Conservation (phyloP, 345 rosid genomes). For the Psidium friedrichsthalianum region DNA sequence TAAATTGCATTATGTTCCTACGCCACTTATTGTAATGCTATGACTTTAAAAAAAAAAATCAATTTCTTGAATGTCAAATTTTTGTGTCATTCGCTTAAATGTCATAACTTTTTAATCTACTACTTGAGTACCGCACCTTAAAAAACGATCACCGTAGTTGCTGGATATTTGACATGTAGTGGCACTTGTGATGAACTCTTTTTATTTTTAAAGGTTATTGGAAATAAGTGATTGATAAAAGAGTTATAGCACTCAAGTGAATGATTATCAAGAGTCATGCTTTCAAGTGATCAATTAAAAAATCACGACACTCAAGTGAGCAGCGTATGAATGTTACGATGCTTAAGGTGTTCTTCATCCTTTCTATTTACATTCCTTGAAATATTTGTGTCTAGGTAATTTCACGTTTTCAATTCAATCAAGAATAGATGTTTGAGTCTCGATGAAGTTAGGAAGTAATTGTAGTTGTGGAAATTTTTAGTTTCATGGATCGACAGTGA, state of each 20-base stretch:
- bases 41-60: background rate
- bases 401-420: background rate
- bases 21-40: accelerated
- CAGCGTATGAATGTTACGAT: accelerated
- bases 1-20: background rate
- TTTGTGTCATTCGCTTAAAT: accelerated
- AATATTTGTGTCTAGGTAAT: background rate
- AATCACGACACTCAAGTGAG: background rate
- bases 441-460: background rate
- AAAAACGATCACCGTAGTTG: background rate
- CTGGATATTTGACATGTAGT: accelerated
- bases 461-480: background rate
- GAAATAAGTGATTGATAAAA: accelerated
- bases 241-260: background rate
- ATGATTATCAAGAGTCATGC: background rate
- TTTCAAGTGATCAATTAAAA: background rate
- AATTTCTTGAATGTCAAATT: background rate
- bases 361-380: background rate
- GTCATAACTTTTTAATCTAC: accelerated
- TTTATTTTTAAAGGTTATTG: background rate
- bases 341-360: background rate
- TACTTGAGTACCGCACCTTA: accelerated
- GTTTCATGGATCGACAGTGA: background rate
- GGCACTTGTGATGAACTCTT: background rate
- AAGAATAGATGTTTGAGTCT: background rate